Evolutionary conservation across 2,329 filamentous ascomycete species (phyloP).

Genomic region (Fonsecaea multimorphosa): DNA sequence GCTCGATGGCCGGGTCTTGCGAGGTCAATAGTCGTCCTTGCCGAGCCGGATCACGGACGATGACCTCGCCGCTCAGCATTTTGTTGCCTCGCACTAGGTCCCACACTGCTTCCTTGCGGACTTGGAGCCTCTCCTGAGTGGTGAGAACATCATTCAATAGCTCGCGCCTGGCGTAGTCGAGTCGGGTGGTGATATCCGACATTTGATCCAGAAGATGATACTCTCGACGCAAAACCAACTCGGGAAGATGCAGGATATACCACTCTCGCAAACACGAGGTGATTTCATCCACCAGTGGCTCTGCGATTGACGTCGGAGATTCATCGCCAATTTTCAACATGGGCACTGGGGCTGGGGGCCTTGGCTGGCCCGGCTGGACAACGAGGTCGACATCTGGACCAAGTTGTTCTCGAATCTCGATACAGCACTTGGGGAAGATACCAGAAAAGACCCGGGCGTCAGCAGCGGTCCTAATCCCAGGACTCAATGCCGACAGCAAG

Average conservation of each 20-base stretch:
- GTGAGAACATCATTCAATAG: slow-evolving; percentile 95
- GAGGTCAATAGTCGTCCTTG: slow-evolving; percentile 85
- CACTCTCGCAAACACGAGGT: slow-evolving; percentile 95
- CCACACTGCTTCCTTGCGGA: slow-evolving; percentile 93
- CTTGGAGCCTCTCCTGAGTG: slow-evolving; percentile 74
- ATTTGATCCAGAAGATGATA: slow-evolving; percentile 83
- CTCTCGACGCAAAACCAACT: slow-evolving; percentile 80
- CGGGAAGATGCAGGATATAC: slow-evolving; percentile 97
- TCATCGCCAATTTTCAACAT: slow-evolving; percentile 98
- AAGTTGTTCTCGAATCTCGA: slow-evolving; percentile 91
- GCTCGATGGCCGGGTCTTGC: slow-evolving; percentile 89
- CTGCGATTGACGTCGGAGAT: slow-evolving; percentile 83
- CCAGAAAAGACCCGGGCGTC: slow-evolving; percentile 98
- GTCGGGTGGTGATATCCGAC: slow-evolving; percentile 76
- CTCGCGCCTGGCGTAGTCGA: slow-evolving; percentile 85
- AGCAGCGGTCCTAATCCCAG: slow-evolving; percentile 86
- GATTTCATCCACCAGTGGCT: slow-evolving; percentile 96
- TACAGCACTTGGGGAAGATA: slow-evolving; percentile 92
- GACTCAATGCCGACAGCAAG: slow-evolving; percentile 87
- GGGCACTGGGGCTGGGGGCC: slow-evolving; percentile 89
- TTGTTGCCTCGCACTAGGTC: slow-evolving; percentile 94
- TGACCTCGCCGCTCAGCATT: slow-evolving; percentile 88
- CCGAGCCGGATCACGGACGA: slow-evolving; percentile 86
- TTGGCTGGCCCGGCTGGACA: slow-evolving; percentile 45
- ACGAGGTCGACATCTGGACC: slow-evolving; percentile 50